A percentile compares a stretch with the other conserved stretches of the same genome.
Evolutionary conservation across 176 grass and related monocot species (phyloP).

Genomic region (Triticum dicoccoides): DNA sequence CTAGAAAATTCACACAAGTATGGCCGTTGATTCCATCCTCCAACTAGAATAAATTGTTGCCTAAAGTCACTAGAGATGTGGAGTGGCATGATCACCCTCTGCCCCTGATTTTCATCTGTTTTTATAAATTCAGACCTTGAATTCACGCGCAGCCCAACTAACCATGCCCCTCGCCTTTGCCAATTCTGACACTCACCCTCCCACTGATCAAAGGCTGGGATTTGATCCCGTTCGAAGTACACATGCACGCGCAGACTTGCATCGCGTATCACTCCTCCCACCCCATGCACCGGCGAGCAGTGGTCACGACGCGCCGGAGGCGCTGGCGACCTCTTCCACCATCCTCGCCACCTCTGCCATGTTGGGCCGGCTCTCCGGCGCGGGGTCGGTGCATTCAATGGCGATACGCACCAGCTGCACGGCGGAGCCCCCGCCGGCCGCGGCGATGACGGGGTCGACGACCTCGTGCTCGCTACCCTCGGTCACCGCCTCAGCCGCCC

Average conservation of each 20-base stretch:
- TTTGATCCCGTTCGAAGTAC: constrained; percentile 11
- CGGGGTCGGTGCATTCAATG: constrained; percentile 27
- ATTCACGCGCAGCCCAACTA: background rate
- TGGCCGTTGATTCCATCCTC: constrained; percentile 30
- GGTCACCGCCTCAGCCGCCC: constrained; percentile 36
- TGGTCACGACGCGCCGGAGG: background rate
- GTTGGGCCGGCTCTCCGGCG: constrained; percentile 46
- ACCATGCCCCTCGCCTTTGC: background rate
- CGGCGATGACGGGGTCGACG: constrained; percentile 24
- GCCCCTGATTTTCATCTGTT: background rate
- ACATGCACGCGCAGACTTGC: background rate
- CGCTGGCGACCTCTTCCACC: constrained; percentile 49
- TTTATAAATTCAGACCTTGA: constrained; percentile 7
- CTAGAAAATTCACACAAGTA: constrained; percentile 1
- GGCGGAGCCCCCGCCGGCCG: background rate
- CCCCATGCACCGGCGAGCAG: background rate
- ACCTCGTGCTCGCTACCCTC: constrained; percentile 45
- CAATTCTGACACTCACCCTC: background rate
- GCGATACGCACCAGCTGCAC: constrained; percentile 43
- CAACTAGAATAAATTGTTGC: background rate
- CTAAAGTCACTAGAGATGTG: background rate
- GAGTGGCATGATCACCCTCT: background rate
- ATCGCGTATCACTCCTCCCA: background rate
- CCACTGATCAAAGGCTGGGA: constrained; percentile 11
- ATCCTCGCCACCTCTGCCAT: constrained; percentile 44